Evolutionary conservation across 2,329 filamentous ascomycete genomes (phyloP), one percentile per base, ranked within the genome.

Genomic region (Alternaria triticina): DNA sequence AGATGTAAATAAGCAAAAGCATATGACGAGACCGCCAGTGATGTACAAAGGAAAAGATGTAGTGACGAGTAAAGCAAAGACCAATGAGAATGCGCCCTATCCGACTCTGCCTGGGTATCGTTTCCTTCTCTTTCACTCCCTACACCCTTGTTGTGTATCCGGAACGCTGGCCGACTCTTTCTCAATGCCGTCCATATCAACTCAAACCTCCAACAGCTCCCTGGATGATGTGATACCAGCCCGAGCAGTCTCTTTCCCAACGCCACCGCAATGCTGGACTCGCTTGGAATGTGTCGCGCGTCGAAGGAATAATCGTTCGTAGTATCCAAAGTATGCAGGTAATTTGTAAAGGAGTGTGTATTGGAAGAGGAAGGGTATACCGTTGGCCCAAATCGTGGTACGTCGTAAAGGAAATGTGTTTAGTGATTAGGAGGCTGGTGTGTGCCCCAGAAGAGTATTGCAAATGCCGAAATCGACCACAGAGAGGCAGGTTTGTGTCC

Each of bases 371-470:
- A 75, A 75, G 62, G 58, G 70, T 70, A 72, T 68, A 64, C 71
- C 70, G 69, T 23, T 75, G 52, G 59, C 60, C 59, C 62, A 69
- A 66, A 70, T 74, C 69, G 71, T 75, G 63, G 70, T 73, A 70
- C 64, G 70, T 77, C 73, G 73, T 78, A 59, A 73, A 69, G 59
- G 64, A 64, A 55, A 70, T 52, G 20, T 52, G 22, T 28, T 25
- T 54, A 27, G 64, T 65, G 70, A 77, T 77, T 77, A 75, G 73
- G 74, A 73, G 68, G 64, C 50, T 67, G 65, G 55, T 50, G 65
- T 65, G 59, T 44, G 13, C 43, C 57, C 51, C 60, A 45, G 69
- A 70, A 64, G 59, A 66, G 57, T 58, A 58, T 64, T 22, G 60
- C 60, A 54, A 50, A 59, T 62, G 49, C 56, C 25, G 45, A 45